Evolutionary conservation across 257 asterid species (phyloP), one percentile per base, ranked within the genome.

Genomic region (Coffea eugenioides): DNA sequence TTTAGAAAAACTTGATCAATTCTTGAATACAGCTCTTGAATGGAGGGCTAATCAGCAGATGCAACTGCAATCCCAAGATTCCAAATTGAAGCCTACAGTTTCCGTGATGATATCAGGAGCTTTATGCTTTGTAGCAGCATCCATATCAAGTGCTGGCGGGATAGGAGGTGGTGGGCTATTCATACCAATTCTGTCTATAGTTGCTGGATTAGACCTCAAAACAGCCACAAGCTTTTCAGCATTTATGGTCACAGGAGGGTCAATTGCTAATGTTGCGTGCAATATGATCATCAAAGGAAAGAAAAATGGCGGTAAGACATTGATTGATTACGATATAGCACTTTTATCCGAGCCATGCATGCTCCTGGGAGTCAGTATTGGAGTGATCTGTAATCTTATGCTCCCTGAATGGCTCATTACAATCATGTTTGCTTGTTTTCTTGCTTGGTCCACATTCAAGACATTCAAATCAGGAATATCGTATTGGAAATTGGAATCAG

Each of bases 101-200:
- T 88, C 78, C 2, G 61, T 82, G n/a, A 51, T 86, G 61, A 68
- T 87, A 54, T 81, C 97, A 45, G 93, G 90, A 16, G 41, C 79
- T 6, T 79, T 92, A 6, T 86, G 93, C 77, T 92, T 88, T 82
- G 2, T 84, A 61, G 96, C 97, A 41, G 89, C 97, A 61, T 87
- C 90, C 0, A 84, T 94, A 41, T 94, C 98, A 51, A 89, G 97
- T 83, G 97, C 96, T 31, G 97, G 97, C 3, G 98, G 98, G 25
- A 85, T 92, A 41, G 98, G 98, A 31, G 97, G 98, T 46, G 97
- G 97, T 27, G 97, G 96, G 6, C 49, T 94, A 0, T 94, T 82
- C 91, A 67, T 92, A 48, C 97, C 98, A 10, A 91, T 94, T 25
- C 89, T 92, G 61, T 87, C 89, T 1, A 79, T 92, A 43, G 79